phyloP scores from a whole-genome alignment of 768 basidiomycete genomes.

The Lactarius psammicola region DNA sequence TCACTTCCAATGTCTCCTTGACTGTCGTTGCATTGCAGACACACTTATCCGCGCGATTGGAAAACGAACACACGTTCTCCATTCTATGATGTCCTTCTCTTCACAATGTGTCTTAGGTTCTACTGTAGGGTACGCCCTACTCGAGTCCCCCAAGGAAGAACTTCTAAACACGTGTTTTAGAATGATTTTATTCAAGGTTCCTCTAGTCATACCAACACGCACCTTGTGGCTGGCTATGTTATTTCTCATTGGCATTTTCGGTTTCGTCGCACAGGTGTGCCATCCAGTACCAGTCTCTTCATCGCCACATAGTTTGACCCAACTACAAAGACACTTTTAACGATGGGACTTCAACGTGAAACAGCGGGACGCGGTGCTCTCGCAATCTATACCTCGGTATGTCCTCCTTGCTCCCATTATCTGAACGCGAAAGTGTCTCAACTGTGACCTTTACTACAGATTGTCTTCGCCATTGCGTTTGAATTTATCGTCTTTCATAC shows the following conservation, averaged over 20 bases:
- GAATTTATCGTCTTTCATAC: too few species aligned
- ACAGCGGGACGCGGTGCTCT: constrained; percentile 61
- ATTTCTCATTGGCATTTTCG: constrained; percentile 48
- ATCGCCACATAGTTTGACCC: not conserved
- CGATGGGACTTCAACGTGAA: constrained; percentile 62
- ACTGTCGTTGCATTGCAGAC: constrained; percentile 38
- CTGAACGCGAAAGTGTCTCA: too few species aligned
- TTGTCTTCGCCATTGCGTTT: too few species aligned
- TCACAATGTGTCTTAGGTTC: constrained; percentile 49
- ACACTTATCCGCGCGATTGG: constrained; percentile 65
- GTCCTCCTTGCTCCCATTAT: too few species aligned
- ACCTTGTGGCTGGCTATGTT: constrained; percentile 47
- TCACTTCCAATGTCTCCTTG: not conserved
- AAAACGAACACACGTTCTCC: constrained; percentile 69
- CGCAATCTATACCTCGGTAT: constrained; percentile 56
- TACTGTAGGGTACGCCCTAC: constrained; percentile 33
- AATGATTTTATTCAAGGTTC: constrained; percentile 43
- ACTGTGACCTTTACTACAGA: too few species aligned
- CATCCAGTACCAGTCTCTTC: too few species aligned
- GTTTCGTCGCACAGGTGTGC: constrained; percentile 46
- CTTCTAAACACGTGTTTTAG: constrained; percentile 31
- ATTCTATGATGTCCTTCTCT: constrained; percentile 67
- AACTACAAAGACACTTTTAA: constrained; percentile 47
- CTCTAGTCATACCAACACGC: constrained; percentile 46
- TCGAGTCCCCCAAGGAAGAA: not conserved